phyloP scores from a whole-genome alignment of 1,284 basidiomycete species.

The Stygiomarasmius scandens region DNA sequence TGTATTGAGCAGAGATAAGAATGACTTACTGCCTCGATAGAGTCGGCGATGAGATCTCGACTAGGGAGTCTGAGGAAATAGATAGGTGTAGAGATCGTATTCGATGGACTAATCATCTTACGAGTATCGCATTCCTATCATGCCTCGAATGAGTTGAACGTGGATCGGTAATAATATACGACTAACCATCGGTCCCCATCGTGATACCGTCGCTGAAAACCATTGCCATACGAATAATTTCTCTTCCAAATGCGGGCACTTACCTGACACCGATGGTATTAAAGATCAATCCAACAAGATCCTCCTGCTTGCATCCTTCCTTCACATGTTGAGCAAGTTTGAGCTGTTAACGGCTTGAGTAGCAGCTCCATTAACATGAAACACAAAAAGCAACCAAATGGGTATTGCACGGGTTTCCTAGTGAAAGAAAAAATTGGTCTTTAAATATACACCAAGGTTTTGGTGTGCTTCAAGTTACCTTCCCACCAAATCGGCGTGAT shows the following conservation, averaged over 20 bases:
- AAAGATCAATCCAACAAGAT: conserved; percentile 76
- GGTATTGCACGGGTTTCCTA: conserved; percentile 82
- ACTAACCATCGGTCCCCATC: conserved; percentile 79
- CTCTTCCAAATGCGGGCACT: background rate
- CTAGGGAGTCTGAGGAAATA: conserved; percentile 68
- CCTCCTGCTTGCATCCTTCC: conserved; percentile 75
- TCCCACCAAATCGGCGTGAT: conserved; percentile 89
- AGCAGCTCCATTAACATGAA: background rate
- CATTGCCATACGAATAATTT: background rate
- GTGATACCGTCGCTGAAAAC: conserved; percentile 43
- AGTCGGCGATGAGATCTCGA: conserved; percentile 90
- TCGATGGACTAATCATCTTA: no score
- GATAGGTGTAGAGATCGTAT: no score
- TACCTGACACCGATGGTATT: conserved; percentile 81
- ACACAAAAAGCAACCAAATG: conserved; percentile 55
- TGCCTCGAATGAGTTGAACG: background rate
- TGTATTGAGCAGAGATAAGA: background rate
- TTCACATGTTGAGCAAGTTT: conserved; percentile 77
- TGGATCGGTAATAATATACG: conserved; percentile 1
- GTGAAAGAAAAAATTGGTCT: background rate
- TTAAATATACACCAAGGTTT: background rate
- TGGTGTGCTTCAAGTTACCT: conserved; percentile 46
- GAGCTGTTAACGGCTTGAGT: conserved; percentile 45
- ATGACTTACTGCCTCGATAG: conserved; percentile 63
- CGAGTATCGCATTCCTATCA: conserved; percentile 79